A percentile compares a stretch with the other conserved stretches of the same genome.
Evolutionary conservation across 139 green algal species (phyloP).

Genomic region (Picocystis salinarum): DNA sequence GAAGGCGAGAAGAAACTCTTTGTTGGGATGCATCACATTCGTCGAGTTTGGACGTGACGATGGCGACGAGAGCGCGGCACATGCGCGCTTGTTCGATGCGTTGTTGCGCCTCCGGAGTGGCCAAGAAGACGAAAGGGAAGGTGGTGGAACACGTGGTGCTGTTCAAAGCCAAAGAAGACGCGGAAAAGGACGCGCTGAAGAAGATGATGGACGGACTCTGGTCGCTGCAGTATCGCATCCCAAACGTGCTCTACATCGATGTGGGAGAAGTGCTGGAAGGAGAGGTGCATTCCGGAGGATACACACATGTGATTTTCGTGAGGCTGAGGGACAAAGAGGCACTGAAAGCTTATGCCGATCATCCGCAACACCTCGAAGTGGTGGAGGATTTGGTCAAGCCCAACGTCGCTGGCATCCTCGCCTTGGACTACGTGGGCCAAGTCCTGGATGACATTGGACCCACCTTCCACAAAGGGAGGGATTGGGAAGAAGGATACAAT

Average conservation of each 20-base stretch:
- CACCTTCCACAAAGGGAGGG: background rate
- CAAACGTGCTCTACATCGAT: conserved; percentile 10
- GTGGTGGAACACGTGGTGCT: conserved; percentile 18
- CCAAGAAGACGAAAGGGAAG: background rate
- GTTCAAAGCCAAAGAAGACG: conserved; percentile 13
- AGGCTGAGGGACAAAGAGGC: background rate
- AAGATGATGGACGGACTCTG: conserved; percentile 22
- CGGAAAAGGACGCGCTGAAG: conserved; percentile 16
- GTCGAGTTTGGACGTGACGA: no score
- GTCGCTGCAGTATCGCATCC: conserved; percentile 16
- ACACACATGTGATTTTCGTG: background rate
- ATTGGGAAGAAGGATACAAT: background rate
- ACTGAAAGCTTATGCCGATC: background rate
- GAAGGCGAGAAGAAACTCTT: no score
- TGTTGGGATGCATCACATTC: no score
- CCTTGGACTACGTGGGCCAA: background rate
- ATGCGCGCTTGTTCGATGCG: no score
- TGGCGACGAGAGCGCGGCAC: no score
- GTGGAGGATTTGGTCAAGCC: background rate
- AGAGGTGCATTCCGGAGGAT: no score
- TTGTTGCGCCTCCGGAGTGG: no score
- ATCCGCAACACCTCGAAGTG: background rate
- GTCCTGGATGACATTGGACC: background rate
- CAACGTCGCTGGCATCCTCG: background rate
- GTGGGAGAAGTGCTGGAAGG: conserved; percentile 1